Base-by-base conservation (phyloP, 306 rosid species). In the Inga leiocalycina region DNA sequence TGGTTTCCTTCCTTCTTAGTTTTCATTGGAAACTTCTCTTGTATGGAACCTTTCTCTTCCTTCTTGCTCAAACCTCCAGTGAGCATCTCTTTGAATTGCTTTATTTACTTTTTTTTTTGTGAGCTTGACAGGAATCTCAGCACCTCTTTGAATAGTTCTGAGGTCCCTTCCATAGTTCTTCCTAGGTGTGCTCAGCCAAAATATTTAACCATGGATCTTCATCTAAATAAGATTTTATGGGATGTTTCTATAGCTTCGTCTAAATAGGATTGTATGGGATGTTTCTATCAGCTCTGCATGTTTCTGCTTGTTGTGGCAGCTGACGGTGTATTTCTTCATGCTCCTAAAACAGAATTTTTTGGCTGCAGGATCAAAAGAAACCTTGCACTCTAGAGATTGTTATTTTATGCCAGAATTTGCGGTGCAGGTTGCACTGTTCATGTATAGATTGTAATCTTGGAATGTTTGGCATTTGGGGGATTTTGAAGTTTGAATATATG, bases 21-120 rank as follows among this genome's bases (percentile, higher is more conserved):
- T 78, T 92, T 95, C 90, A 93, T 93, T 96, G 99, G 98, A 46
- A 92, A 93, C 88, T 95, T 95, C 96, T 82, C 91, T 49, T 71
- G 93, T 93, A 22, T 93, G 92, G 77, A 93, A 92, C 88, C 93
- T 93, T 84, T 90, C 98, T 54, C 92, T 92, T 78, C 86, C 83
- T 74, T 83, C 92, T 85, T 91, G 80, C 86, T 90, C 91, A 39
- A 93, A 72, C 86, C 98, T 93, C 81, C 87, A 97, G 98, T 88
- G 78, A 87, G 89, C 80, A 67, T 54, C 72, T 67, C 74, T 39
- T 65, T 57, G 17, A 6, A n/a, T 76, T 20, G 1, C 41, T 71
- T 35, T 56, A 39, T 46, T 52, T 59, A 83, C 44, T 72, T 9
- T 35, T 5, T 54, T 10, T 27, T 19, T 56, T 27, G 66, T 75